Conservation (phyloP, 2,329 filamentous ascomycete genomes). For the Botrytis hyacinthi region DNA sequence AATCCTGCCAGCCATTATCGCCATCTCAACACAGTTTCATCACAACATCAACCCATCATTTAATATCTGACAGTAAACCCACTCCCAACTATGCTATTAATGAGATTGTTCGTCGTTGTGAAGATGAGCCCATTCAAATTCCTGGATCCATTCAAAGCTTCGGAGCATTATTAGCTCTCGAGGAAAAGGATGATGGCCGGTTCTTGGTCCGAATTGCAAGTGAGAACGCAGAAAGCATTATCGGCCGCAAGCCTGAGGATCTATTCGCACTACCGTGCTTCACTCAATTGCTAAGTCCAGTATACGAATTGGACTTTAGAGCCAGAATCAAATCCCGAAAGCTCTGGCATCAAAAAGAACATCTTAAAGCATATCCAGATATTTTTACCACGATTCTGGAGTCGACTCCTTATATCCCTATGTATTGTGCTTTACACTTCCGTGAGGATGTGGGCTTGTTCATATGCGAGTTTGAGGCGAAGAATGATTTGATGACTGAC, state of each 20-base stretch:
- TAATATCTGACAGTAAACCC: conserved; percentile 3
- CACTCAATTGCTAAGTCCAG: conserved; percentile 81
- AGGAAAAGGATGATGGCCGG: conserved; percentile 65
- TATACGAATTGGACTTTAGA: conserved; percentile 48
- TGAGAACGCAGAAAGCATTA: conserved; percentile 73
- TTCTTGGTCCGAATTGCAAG: conserved; percentile 72
- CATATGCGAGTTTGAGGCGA: conserved; percentile 85
- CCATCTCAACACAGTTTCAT: conserved; percentile 5
- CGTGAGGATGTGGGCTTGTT: conserved; percentile 65
- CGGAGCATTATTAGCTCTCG: conserved; percentile 72
- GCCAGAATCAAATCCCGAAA: conserved; percentile 9
- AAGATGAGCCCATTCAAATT: conserved; percentile 88
- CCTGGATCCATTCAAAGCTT: conserved; percentile 61
- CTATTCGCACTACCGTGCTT: conserved; percentile 75
- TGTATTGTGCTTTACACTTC: conserved; percentile 42
- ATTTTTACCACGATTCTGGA: conserved; percentile 69
- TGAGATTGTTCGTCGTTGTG: conserved; percentile 53
- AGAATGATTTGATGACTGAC: conserved; percentile 70
- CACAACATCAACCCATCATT: conserved; percentile 8
- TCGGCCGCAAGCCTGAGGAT: conserved; percentile 73
- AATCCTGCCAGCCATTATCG: background rate
- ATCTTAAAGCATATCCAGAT: conserved; percentile 73
- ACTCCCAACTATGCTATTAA: background rate
- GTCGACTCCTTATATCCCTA: background rate
- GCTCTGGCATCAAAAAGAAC: conserved; percentile 44